Conservation (phyloP, 1,284 basidiomycete genomes). For the Heterobasidion annosum region DNA sequence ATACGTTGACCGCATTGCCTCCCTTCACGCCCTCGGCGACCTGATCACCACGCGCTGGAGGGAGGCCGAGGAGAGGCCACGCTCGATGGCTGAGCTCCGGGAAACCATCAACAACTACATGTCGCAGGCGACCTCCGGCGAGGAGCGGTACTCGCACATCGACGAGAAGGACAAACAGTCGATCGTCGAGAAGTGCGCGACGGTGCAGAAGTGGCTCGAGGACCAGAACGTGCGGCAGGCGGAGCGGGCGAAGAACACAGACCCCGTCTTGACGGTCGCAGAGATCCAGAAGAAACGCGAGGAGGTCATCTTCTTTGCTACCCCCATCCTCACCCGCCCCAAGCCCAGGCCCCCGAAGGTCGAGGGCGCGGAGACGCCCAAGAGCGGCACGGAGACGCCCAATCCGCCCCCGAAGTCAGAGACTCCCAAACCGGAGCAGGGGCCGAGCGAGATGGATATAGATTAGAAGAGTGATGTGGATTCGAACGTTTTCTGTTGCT, state of each 20-base stretch:
- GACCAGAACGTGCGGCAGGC: slow-evolving; percentile 80
- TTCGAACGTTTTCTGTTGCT: background rate
- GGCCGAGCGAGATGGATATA: slow-evolving; percentile 72
- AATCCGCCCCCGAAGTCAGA: slow-evolving; percentile 34
- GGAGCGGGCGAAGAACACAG: slow-evolving; percentile 80
- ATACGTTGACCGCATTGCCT: slow-evolving; percentile 74
- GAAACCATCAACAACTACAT: slow-evolving; percentile 83
- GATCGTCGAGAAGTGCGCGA: slow-evolving; percentile 76
- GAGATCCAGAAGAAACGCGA: slow-evolving; percentile 87
- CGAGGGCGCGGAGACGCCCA: slow-evolving; percentile 56
- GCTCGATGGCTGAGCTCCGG: slow-evolving; percentile 65
- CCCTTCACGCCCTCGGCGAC: slow-evolving; percentile 77
- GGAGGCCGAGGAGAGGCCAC: slow-evolving; percentile 74
- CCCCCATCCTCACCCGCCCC: slow-evolving; percentile 78
- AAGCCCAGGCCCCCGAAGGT: slow-evolving; percentile 76
- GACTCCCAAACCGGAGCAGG: slow-evolving; percentile 27
- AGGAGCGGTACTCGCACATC: slow-evolving; percentile 85
- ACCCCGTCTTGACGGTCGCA: slow-evolving; percentile 70
- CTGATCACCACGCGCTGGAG: slow-evolving; percentile 75
- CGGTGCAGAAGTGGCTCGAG: slow-evolving; percentile 87
- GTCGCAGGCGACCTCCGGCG: slow-evolving; percentile 67
- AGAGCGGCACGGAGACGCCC: slow-evolving; percentile 49
- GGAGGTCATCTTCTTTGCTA: slow-evolving; percentile 79
- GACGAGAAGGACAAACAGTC: slow-evolving; percentile 78
- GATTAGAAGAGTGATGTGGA: slow-evolving; percentile 34